Evolutionary conservation across 2,329 filamentous ascomycete species (phyloP), one percentile per base, ranked within the genome.

Genomic region (Penicillium decumbens): DNA sequence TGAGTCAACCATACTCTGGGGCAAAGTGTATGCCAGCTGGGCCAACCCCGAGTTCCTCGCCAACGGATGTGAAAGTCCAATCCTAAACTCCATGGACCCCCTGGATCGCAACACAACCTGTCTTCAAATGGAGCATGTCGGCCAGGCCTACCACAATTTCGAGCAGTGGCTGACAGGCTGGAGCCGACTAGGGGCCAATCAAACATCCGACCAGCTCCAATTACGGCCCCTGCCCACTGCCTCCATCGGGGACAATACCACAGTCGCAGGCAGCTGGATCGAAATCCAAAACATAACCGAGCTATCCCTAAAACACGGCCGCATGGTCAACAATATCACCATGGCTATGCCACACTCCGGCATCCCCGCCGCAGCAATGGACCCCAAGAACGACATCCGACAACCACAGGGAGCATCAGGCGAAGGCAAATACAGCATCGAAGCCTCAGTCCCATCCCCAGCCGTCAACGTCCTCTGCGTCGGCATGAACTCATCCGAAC

Each of bases 311-410:
- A 63, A 74, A 9, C 65, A 80, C 45, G 69, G 73, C 0, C 76
- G 86, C 24, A 75, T 86, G 32, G 73, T 92, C 59, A 88, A 90
- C 64, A 90, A 91, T 55, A 81, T 89, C 24, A 87, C 85, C 0
- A 75, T 91, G 56, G 86, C 87, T 0, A 85, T 91, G 78, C 88
- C 88, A 0, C 88, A 93, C 59, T 75, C 83, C 0, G 82, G 84
- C 0, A 77, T 93, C 0, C 82, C 86, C 29, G 68, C 74, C 10
- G 87, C 88, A 0, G 83, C 85, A 0, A 78, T 74, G 7, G 74
- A 85, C 56, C 68, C 75, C 0, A 65, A 70, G 7, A 92, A 92
- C 59, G 65, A 71, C 0, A 88, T 93, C 27, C 68, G 88, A 7
- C 88, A 92, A 58, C 88, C 88, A 0, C 74, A 77, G 6, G 80